Percentiles rank a stretch among this genome's conserved stretches.
These are phyloP conservation scores for Leishmania tropica DNA, from an alignment of 208 protist genomes.

Conservation along the genomic window DNA sequence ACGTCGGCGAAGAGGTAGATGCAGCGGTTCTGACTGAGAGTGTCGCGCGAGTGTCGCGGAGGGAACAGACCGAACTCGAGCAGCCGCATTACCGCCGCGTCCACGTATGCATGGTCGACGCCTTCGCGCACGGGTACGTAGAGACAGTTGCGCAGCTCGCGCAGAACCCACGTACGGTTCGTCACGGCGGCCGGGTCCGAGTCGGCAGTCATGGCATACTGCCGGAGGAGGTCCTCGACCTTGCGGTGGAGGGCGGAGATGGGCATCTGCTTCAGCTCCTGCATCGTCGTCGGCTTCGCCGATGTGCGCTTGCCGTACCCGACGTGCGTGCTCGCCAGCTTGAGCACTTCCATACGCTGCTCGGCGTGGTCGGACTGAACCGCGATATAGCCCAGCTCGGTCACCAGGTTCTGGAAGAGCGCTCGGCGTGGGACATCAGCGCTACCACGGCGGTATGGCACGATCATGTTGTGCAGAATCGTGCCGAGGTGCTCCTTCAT, in stretches of 20 bases:
- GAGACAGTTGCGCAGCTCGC: conserved; percentile 81
- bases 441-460: conserved; percentile 85
- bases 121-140: conserved; percentile 66
- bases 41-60: conserved; percentile 46
- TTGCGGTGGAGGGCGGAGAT: conserved; percentile 66
- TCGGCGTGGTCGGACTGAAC: conserved; percentile 73
- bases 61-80: conserved; percentile 81
- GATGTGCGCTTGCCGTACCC: conserved; percentile 70
- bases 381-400: conserved; percentile 75
- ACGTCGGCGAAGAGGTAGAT: conserved; percentile 86
- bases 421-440: conserved; percentile 68
- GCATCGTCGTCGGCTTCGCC: conserved; percentile 68
- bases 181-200: conserved; percentile 54
- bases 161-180: conserved; percentile 85
- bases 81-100: conserved; percentile 53
- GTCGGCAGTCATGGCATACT: conserved; percentile 67
- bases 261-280: conserved; percentile 68
- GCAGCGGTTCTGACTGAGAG: conserved; percentile 70
- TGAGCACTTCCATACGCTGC: conserved; percentile 70
- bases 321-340: conserved; percentile 75
- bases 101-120: conserved; percentile 72
- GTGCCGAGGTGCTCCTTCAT: conserved; percentile 87
- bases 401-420: conserved; percentile 81
- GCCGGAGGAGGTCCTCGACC: conserved; percentile 67
- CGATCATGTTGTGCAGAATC: conserved; percentile 84